These are phyloP conservation scores for Brassica cretica DNA, from an alignment of 345 rosid species.

Conservation along the genomic window DNA sequence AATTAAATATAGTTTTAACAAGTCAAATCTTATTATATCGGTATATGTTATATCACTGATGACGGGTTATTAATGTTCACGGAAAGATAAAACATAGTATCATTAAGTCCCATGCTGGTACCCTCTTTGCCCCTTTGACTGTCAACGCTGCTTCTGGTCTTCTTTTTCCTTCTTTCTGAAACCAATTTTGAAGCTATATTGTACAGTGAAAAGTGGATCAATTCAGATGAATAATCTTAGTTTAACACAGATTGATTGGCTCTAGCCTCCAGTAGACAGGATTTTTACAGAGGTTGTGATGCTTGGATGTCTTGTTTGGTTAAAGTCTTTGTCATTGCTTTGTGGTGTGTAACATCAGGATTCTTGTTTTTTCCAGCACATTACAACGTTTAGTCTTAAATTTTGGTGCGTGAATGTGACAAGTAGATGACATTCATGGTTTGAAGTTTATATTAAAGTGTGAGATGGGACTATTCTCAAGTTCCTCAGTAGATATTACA, in stretches of 20 bases:
- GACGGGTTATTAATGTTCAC: slow-evolving; percentile 66
- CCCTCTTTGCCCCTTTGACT: slow-evolving; percentile 85
- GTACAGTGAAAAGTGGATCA: neutral
- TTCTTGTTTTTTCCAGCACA: neutral
- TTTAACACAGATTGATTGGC: neutral
- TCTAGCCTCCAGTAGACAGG: neutral
- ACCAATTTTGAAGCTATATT: neutral
- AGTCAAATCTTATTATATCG: neutral
- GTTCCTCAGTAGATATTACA: neutral
- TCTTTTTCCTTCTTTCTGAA: neutral
- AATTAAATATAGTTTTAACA: neutral
- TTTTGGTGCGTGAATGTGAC: neutral
- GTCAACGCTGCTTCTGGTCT: slow-evolving; percentile 64
- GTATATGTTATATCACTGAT: slow-evolving; percentile 24
- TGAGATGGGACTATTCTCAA: neutral
- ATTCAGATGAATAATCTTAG: neutral
- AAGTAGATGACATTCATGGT: neutral
- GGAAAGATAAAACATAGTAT: slow-evolving; percentile 71
- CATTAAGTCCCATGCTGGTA: slow-evolving; percentile 57
- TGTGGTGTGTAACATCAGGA: neutral
- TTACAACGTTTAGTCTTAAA: neutral
- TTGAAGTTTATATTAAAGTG: neutral
- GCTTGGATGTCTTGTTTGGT: neutral
- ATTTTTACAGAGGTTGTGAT: neutral
- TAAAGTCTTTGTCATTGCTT: neutral